Evolutionary conservation across 2,329 filamentous ascomycete species (phyloP), one percentile per base, ranked within the genome.

Genomic region (Arthrobotrys pseudoclavata): DNA sequence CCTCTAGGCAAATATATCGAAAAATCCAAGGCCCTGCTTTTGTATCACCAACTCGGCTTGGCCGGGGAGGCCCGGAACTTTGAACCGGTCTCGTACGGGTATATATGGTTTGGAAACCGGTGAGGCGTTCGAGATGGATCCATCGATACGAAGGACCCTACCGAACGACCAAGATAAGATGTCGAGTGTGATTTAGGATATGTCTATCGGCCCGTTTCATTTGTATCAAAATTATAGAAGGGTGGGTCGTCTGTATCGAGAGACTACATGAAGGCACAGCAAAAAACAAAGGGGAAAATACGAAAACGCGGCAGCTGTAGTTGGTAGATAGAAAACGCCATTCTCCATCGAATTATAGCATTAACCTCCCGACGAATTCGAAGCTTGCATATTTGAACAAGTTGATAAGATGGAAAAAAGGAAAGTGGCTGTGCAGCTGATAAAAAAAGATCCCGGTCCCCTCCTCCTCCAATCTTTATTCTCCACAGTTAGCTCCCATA

Each of bases 291-390:
- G 15, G 5, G 15, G 31, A 4, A 57, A 57, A 57, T 57, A 37
- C 31, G 15, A 37, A 22, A 6, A 29, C 26, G 10, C 52, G 52
- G 29, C 52, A 57, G 52, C 15, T 57, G 31, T 57, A 57, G 18
- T n/a, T n/a, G n/a, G n/a, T 4, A 42, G 34, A 42, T 57, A 37
- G 52, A 61, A 61, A 70, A 70, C 67, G 67, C 67, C 67, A 29
- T 50, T 62, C 55, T 34, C 55, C 45, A 42, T 70, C 26, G 47
- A 66, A 63, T 50, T 34, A 64, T 53, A 67, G 34, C 52, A 57
- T 60, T 60, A 60, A 60, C 55, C 34, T 34, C 55, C 31, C n/a
- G 18, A 24, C 50, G 31, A 42, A 42, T 50, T 50, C 47, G 22
- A 50, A 50, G 10, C 26, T 55, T n/a, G 37, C 34, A 42, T 55